Evolutionary conservation across 2,329 filamentous ascomycete species (phyloP).

Genomic region (Dactylonectria macrodidyma): DNA sequence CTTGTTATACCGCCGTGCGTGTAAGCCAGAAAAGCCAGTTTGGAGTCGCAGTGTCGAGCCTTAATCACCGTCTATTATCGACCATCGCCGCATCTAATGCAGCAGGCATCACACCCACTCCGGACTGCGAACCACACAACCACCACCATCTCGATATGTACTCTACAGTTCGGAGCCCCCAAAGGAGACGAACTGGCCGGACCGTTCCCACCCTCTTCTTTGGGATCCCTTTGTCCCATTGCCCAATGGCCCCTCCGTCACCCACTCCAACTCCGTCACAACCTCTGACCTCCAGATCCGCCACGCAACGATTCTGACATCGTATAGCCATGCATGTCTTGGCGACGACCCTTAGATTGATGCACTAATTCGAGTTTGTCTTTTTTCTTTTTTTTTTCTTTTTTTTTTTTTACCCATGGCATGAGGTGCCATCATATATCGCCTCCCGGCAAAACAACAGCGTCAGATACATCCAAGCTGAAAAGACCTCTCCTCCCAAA

Average conservation of each 20-base stretch:
- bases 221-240: constrained; percentile 23
- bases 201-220: constrained; percentile 20
- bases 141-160: constrained; percentile 1
- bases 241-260: constrained; percentile 21
- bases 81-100: constrained; percentile 11
- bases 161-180: background rate
- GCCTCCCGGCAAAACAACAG: background rate
- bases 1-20: background rate
- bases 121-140: background rate
- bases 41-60: constrained; percentile 16
- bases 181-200: constrained; percentile 15
- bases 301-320: constrained; percentile 28
- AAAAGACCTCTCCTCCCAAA: constrained; percentile 4
- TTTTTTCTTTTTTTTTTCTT: background rate
- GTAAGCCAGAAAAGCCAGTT: background rate
- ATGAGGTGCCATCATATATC: background rate
- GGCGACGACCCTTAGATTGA: background rate
- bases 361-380: background rate
- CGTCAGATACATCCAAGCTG: background rate
- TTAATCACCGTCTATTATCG: constrained; percentile 28
- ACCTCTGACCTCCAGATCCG: constrained; percentile 25
- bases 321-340: constrained; percentile 24
- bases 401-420: background rate
- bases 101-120: constrained; percentile 14
- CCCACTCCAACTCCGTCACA: constrained; percentile 24